Base-by-base conservation (phyloP, 2,329 filamentous ascomycete species). In the Trichoderma lentiforme region DNA sequence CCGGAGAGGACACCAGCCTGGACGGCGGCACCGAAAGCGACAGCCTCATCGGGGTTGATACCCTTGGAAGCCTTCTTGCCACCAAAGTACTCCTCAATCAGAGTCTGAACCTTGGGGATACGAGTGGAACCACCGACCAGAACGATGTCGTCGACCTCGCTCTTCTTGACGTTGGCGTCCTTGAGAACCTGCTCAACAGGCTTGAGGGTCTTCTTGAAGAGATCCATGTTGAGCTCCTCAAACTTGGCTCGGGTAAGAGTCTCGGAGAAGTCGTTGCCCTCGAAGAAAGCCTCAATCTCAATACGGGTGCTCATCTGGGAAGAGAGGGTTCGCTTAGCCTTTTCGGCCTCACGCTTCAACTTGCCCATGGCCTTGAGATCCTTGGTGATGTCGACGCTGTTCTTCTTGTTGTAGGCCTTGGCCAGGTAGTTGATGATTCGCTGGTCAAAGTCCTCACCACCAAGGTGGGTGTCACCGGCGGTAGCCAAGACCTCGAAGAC, bases 171-270 rank as follows among this genome's bases (percentile, higher is more conserved):
- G 89, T 98, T 97, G 83, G 95, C 94, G 78, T 98, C 96, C 88
- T 97, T 97, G 81, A 99, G 90, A 77, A 98, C 96, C 89, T 98
- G 95, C 87, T 98, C 94, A 77, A 98, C 96, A 72, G 96, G 95
- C 91, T 98, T 97, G 76, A 98, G 90, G 72, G 96, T 98, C 90
- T 96, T 97, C 92, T 97, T 97, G 92, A 98, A 98, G 74, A 98
- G 91, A 80, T 98, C 95, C 78, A 95, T 95, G 92, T 98, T 98
- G 79, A 98, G 90, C 86, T 98, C 95, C 87, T 99, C 96, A 80
- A 99, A 98, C 90, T 98, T 98, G 88, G 96, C 96, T 79, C 95
- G 93, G 83, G 95, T 98, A 68, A 99, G 90, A 74, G 94, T 98
- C 91, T 98, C 95, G 63, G 95, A 98, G 89, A 98, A 97, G 84